Evolutionary conservation across 495 filamentous ascomycete species (phyloP), one percentile per base, ranked within the genome.

Genomic region (Penicillium turbatum): DNA sequence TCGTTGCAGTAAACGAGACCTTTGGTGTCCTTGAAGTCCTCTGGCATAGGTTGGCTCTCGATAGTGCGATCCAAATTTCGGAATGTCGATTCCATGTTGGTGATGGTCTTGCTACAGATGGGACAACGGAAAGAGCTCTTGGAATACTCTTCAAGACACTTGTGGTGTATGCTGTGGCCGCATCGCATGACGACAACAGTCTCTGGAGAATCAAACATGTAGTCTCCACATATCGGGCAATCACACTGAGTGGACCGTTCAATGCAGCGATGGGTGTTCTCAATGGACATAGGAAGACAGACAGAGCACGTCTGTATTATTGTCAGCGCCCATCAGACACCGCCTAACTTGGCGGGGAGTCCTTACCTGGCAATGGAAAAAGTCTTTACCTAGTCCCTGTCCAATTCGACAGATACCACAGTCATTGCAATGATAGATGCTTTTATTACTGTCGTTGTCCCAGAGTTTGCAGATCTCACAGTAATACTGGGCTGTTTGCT

Each of bases 81-180:
- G 73, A 97, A 99, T 53, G 92, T 90, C 26, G 87, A 81, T 62
- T 97, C 93, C 93, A 99, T 97, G 71, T 99, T 99, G 56, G 88
- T 82, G 17, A 92, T 87, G 50, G 88, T 95, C 64, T 89, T 88
- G 66, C 85, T 92, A 78, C 93, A 99, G 32, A 97, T 88, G 2
- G 93, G 93, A 63, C 93, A 99, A 55, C 88, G 88, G 71, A 97
- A 97, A 2, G 90, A 93, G 6, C 78, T 81, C 58, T 88, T 85
- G 74, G 90, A 90, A 63, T 95, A 86, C 57, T 90, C 82, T 30
- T 85, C 80, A 63, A 93, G 89, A 71, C 93, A 99, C 54, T 80
- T 80, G 53, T 84, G 80, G 66, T 99, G 93, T 58, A 99, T 93
- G 67, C 90, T 93, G 68, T 99, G 93, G 8, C 95, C 95, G 69